These are phyloP conservation scores for Pleurotus sapidus DNA, from an alignment of 768 basidiomycete genomes.

Conservation along the genomic window DNA sequence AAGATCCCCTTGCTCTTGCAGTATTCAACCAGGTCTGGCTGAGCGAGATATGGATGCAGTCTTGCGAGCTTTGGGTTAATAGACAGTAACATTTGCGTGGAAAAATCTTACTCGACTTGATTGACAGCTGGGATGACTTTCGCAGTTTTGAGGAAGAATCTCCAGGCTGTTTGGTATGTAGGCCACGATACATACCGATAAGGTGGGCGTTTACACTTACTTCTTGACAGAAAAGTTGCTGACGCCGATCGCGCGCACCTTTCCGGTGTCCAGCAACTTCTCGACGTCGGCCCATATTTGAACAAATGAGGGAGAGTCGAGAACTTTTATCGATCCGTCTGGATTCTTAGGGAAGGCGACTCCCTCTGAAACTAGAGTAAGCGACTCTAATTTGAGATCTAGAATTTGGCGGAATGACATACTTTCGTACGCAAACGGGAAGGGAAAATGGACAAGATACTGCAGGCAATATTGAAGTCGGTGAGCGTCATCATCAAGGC, in stretches of 20 bases:
- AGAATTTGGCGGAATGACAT: background rate
- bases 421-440: slow-evolving; percentile 30
- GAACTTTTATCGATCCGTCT: slow-evolving; percentile 30
- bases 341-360: slow-evolving; percentile 21
- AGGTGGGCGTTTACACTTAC: slow-evolving; percentile 21
- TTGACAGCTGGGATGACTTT: slow-evolving; percentile 45
- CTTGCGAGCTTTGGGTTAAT: slow-evolving; percentile 16
- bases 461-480: slow-evolving; percentile 11
- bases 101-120: slow-evolving; percentile 42
- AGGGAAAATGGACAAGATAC: slow-evolving; percentile 54
- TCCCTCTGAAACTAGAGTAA: slow-evolving; percentile 3
- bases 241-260: slow-evolving; percentile 51
- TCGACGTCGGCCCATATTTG: slow-evolving; percentile 52
- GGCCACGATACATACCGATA: background rate
- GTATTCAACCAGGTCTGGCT: slow-evolving; percentile 43
- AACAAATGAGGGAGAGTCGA: slow-evolving; percentile 29
- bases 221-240: slow-evolving; percentile 61
- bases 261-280: slow-evolving; percentile 41
- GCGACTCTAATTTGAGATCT: too few relatives aligned
- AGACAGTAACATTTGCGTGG: too few relatives aligned
- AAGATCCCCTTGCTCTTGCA: slow-evolving; percentile 48
- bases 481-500: slow-evolving; percentile 12
- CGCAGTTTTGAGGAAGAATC: slow-evolving; percentile 36
- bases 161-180: slow-evolving; percentile 25
- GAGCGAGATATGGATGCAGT: slow-evolving; percentile 48